Evolutionary conservation across 116 monocot genomes (phyloP), one percentile per base, ranked within the genome.

Genomic region (Dioscorea cayenensis): DNA sequence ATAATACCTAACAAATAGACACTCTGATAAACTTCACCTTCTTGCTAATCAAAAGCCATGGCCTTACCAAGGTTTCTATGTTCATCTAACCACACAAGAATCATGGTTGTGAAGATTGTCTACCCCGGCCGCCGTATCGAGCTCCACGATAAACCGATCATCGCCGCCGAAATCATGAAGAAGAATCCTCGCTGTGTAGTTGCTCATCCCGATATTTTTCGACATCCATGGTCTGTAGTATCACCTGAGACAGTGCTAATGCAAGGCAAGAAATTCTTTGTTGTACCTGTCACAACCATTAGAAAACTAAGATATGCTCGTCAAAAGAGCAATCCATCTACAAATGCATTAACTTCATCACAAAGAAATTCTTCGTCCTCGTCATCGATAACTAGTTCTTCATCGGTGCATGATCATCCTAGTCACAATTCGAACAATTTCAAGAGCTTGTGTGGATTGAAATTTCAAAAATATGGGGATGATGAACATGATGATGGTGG

Each of bases 231-330:
- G 22, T 72, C 61, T 3, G 75, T 77, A 6, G 65, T 69, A 17
- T 6, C 69, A 10, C 65, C 81, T 11, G 69, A 81, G 28, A 50
- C 81, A 23, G 55, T 69, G 18, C 77, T 81, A 59, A 4, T 14
- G 16, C 64, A 64, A 3, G 81, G 81, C 64, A 55, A 69, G 7
- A 77, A 81, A 48, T 81, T 63, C 72, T 81, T 73, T 62, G 81
- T 77, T 19, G 73, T 81, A 28, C 81, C 81, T 28, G 25, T 13
- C 17, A 81, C 65, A 67, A 73, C 76, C 8, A 28, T 81, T 14
- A 29, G 52, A 22, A 76, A 77, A 65, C 81, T 81, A 11, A 67
- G 27, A 16, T 6, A 32, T 63, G 16, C 12, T 49, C n/a, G n/a
- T n/a, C 68, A 55, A 19, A 0, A 6, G 2, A 36, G 43, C 51